Percentiles rank a stretch among this genome's conserved stretches.
phyloP scores from a whole-genome alignment of 495 filamentous ascomycete genomes.

The Talaromyces liani region DNA sequence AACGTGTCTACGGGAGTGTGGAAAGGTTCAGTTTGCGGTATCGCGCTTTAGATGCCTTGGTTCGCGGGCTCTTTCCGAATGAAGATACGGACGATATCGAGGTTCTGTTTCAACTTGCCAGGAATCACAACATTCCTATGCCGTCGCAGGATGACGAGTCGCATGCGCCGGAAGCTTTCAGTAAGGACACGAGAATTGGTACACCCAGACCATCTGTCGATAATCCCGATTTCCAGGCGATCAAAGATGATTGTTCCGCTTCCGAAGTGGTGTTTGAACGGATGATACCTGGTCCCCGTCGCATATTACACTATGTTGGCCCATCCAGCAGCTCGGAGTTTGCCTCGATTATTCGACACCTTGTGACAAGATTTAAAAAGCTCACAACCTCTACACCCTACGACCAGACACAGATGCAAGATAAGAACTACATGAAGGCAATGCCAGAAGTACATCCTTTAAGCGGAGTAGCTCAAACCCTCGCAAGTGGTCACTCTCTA shows the following conservation, averaged over 20 bases:
- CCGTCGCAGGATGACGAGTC: slow-evolving; percentile 4
- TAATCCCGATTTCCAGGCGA: not conserved
- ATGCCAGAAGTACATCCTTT: not conserved
- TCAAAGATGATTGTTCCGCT: not conserved
- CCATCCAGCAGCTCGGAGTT: slow-evolving; percentile 20
- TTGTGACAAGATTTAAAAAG: slow-evolving; percentile 1
- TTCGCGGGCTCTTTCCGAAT: slow-evolving; percentile 37
- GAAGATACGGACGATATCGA: slow-evolving; percentile 28
- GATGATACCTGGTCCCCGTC: slow-evolving; percentile 4
- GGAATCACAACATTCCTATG: slow-evolving; percentile 8
- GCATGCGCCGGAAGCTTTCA: slow-evolving; percentile 7
- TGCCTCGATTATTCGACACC: slow-evolving; percentile 7
- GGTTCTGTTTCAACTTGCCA: slow-evolving; percentile 25
- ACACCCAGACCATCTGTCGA: not conserved
- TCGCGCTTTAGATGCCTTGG: slow-evolving; percentile 35
- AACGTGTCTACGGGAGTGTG: slow-evolving; percentile 43
- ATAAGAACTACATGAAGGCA: not conserved
- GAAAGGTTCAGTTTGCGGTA: slow-evolving; percentile 38
- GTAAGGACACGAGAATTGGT: not conserved
- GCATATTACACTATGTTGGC: slow-evolving; percentile 26
- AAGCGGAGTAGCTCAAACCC: not conserved
- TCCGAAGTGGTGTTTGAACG: not conserved
- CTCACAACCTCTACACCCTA: not conserved
- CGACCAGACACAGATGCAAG: not conserved
- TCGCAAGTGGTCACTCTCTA: not conserved